Conservation (phyloP, 106 monocot species). For the Platanthera guangdongensis region DNA sequence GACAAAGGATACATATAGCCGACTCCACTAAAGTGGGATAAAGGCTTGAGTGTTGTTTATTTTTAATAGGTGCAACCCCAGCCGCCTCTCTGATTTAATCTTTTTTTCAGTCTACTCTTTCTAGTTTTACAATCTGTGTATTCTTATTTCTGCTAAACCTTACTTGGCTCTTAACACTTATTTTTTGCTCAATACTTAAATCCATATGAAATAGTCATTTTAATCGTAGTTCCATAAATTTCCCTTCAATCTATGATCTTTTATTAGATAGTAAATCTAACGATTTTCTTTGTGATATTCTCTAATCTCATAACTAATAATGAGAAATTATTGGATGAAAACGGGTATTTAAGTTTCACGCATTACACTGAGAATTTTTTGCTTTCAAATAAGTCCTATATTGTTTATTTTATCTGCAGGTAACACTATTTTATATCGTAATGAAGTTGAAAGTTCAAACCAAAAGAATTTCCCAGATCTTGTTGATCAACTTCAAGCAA, state of each 20-base stretch:
- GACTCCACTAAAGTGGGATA: too few species aligned
- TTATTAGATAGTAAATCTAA: background rate
- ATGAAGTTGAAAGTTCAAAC: background rate
- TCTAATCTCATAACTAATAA: background rate
- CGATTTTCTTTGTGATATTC: background rate
- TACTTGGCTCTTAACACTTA: too few species aligned
- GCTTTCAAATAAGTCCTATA: background rate
- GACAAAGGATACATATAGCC: too few species aligned
- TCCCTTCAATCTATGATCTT: background rate
- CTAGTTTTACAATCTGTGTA: background rate
- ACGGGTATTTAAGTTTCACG: too few species aligned
- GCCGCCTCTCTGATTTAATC: background rate
- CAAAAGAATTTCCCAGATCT: background rate
- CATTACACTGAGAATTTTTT: too few species aligned
- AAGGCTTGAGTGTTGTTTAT: too few species aligned
- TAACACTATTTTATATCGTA: background rate
- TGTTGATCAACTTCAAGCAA: background rate
- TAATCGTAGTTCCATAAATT: background rate
- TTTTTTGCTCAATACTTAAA: too few species aligned
- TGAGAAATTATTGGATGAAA: slow-evolving; percentile 1
- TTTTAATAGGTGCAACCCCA: too few species aligned
- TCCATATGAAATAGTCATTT: background rate
- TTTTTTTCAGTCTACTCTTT: background rate
- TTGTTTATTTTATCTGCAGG: background rate
- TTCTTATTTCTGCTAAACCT: background rate